phyloP scores from a whole-genome alignment of 257 asterid species.

The Penstemon eatonii region DNA sequence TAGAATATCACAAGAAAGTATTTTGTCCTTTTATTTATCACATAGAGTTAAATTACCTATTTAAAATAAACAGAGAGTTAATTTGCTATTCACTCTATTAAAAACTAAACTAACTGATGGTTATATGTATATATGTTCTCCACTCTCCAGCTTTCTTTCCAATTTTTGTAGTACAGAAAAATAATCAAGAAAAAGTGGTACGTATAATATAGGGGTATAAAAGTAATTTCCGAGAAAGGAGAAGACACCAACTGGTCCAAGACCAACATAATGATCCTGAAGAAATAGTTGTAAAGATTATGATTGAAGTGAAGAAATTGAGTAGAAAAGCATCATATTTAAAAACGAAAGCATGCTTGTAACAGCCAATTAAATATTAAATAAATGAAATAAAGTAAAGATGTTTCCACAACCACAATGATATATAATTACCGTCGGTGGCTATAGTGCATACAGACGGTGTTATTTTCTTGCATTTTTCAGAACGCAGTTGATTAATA shows the following conservation, averaged over 20 bases:
- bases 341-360: constrained; percentile 30
- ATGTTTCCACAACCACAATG: constrained; percentile 27
- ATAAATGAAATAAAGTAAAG: neutral
- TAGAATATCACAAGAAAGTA: no score
- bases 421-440: constrained; percentile 43
- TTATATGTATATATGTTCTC: no score
- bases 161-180: neutral
- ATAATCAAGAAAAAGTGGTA: neutral
- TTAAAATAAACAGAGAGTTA: no score
- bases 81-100: no score
- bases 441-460: constrained; percentile 12
- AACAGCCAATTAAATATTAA: constrained; percentile 14
- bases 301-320: neutral
- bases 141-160: no score
- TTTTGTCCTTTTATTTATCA: no score
- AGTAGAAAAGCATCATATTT: constrained; percentile 11
- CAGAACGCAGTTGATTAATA: neutral
- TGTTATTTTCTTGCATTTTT: constrained; percentile 8
- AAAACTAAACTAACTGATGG: no score
- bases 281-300: constrained; percentile 29
- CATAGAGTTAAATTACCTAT: no score
- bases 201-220: neutral
- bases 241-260: neutral
- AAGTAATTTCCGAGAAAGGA: constrained; percentile 13
- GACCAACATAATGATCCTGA: constrained; percentile 24